A percentile compares a stretch with the other conserved stretches of the same genome.
phyloP scores from a whole-genome alignment of 2,329 filamentous ascomycete genomes.

The Sordariomycetes sp. region DNA sequence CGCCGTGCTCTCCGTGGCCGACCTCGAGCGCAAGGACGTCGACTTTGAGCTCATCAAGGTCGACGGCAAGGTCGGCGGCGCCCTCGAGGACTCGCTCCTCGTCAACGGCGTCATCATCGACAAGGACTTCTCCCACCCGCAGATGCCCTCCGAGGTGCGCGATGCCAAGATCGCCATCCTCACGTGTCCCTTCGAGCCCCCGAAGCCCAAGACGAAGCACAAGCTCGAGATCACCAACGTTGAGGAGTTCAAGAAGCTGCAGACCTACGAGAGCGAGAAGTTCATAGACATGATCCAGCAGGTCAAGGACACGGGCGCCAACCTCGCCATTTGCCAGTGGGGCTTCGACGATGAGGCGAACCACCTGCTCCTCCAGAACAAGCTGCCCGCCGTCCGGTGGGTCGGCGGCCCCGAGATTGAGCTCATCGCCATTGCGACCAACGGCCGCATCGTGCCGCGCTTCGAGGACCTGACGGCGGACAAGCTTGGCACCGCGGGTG shows the following conservation, averaged over 20 bases:
- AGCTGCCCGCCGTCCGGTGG: constrained; percentile 92
- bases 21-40: constrained; percentile 90
- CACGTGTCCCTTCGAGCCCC: constrained; percentile 95
- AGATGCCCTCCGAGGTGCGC: constrained; percentile 91
- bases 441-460: constrained; percentile 90
- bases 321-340: constrained; percentile 98
- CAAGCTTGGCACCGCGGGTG: constrained; percentile 81
- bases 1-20: constrained; percentile 89
- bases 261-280: constrained; percentile 90
- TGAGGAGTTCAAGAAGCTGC: constrained; percentile 96
- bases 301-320: constrained; percentile 94
- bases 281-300: constrained; percentile 98
- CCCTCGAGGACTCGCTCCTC: constrained; percentile 83
- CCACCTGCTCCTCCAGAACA: constrained; percentile 89
- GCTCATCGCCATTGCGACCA: constrained; percentile 95
- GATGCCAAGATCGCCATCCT: constrained; percentile 97
- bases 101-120: constrained; percentile 98
- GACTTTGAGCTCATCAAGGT: constrained; percentile 99
- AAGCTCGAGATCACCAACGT: constrained; percentile 95
- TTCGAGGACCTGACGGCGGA: constrained; percentile 88
- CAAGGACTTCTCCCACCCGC: constrained; percentile 98
- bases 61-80: constrained; percentile 91
- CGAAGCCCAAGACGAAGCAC: constrained; percentile 99
- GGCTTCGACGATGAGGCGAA: constrained; percentile 99
- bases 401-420: constrained; percentile 97